A percentile compares a stretch with the other conserved stretches of the same genome.
phyloP scores from a whole-genome alignment of 148 eudicot species.

The Drosera capensis region DNA sequence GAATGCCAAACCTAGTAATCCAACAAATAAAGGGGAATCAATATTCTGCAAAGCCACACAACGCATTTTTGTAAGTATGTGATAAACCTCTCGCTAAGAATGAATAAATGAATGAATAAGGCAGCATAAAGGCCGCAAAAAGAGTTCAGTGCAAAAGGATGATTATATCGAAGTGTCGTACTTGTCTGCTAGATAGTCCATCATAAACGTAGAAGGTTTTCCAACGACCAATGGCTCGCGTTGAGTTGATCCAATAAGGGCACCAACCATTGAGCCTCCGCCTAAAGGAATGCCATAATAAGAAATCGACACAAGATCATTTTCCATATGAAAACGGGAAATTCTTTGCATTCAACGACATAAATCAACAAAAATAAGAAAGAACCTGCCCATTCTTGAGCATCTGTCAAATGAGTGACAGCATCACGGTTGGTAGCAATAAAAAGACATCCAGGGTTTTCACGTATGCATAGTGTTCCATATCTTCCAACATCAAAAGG shows the following conservation, averaged over 20 bases:
- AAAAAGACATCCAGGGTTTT: slow-evolving; percentile 92
- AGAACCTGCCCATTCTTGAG: slow-evolving; percentile 99
- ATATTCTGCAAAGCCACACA: neutral
- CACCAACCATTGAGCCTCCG: slow-evolving; percentile 98
- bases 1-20: slow-evolving; percentile 52
- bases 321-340: neutral
- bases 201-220: slow-evolving; percentile 98
- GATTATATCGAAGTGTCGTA: slow-evolving; percentile 24
- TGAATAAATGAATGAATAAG: neutral
- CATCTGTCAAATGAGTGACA: slow-evolving; percentile 93
- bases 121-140: neutral
- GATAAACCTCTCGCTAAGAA: neutral
- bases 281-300: slow-evolving; percentile 24
- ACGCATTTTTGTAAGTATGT: neutral
- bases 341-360: neutral
- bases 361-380: neutral
- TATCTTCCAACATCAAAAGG: slow-evolving; percentile 35
- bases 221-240: slow-evolving; percentile 91
- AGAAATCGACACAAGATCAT: neutral
- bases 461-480: slow-evolving; percentile 87
- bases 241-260: slow-evolving; percentile 70
- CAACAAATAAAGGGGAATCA: neutral
- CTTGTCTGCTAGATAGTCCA: slow-evolving; percentile 82
- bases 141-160: too few relatives aligned
- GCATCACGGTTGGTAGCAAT: slow-evolving; percentile 98